Base-by-base conservation (phyloP, 1,284 basidiomycete genomes). In the Lentinula novae-zelandiae region DNA sequence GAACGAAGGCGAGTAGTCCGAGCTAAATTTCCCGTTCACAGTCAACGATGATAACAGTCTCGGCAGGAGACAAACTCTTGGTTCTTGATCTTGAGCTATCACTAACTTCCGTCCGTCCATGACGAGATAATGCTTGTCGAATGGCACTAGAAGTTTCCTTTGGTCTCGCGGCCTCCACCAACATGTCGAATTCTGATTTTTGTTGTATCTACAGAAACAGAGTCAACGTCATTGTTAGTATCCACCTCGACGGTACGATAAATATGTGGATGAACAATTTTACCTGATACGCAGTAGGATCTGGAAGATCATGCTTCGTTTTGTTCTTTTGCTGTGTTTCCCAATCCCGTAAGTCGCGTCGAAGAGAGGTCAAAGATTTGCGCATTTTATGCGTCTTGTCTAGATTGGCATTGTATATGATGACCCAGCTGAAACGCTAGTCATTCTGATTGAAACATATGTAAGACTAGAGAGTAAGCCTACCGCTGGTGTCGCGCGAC, bases 391-490 rank as follows among this genome's bases (percentile, higher is more conserved):
- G 60, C n/a, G 76, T 75, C 62, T 80, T 81, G 71, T 91, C 89
- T 8, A 89, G 74, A 68, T 90, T 91, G 20, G 87, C 82, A 63
- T 91, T 91, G 67, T 80, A 86, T 44, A 87, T 67, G 68, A 83
- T 81, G 0, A 88, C 78, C 85, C 86, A 91, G 65, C 88, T 90
- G 9, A 46, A 57, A 38, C 20, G 27, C 27, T 15, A 44, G 49
- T 51, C 10, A 34, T 17, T 31, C 49, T 39, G 39, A 42, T n/a
- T 22, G 5, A 44, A 52, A 20, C 20, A n/a, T 22, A 62, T 50
- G 53, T 36, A 36, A 61, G 27, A 27, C 27, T 22, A 56, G 8
- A 33, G 20, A 31, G 46, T 20, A 22, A 40, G 67, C 76, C 27
- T 69, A 87, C 88, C 79, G 78, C 68, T 82, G 76, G 72, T 90